These are phyloP conservation scores for Ophiostoma ips DNA, from an alignment of 2,329 filamentous ascomycete species.

Conservation along the genomic window DNA sequence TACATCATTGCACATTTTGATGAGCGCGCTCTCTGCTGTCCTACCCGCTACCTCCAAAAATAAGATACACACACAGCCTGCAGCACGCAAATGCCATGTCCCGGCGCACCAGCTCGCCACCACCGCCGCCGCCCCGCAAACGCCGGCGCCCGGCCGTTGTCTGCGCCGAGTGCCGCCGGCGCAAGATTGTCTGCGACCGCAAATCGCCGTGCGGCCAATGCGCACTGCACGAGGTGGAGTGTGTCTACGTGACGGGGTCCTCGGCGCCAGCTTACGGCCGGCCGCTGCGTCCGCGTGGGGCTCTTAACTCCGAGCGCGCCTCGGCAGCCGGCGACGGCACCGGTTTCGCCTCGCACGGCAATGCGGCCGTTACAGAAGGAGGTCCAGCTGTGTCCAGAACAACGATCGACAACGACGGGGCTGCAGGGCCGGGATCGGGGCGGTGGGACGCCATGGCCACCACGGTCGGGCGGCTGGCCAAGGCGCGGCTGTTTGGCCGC, in stretches of 20 bases:
- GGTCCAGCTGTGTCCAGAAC: neutral
- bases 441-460: neutral
- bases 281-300: neutral
- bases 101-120: neutral
- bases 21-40: neutral
- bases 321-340: neutral
- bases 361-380: neutral
- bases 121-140: slow-evolving; percentile 10
- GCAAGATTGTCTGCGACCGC: slow-evolving; percentile 48
- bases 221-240: slow-evolving; percentile 37
- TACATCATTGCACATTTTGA: neutral
- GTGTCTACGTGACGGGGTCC: slow-evolving; percentile 30
- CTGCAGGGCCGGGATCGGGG: neutral
- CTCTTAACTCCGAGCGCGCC: neutral
- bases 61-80: no score
- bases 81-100: no score
- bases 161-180: slow-evolving; percentile 41
- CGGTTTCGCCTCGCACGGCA: neutral
- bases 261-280: slow-evolving; percentile 16
- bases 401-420: slow-evolving; percentile 3
- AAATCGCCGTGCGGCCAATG: slow-evolving; percentile 45
- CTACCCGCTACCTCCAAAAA: neutral
- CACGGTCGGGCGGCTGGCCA: slow-evolving; percentile 12
- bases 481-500: slow-evolving; percentile 13
- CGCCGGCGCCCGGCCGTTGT: slow-evolving; percentile 29